phyloP scores from a whole-genome alignment of 495 filamentous ascomycete species.

The Penicillium steckii region DNA sequence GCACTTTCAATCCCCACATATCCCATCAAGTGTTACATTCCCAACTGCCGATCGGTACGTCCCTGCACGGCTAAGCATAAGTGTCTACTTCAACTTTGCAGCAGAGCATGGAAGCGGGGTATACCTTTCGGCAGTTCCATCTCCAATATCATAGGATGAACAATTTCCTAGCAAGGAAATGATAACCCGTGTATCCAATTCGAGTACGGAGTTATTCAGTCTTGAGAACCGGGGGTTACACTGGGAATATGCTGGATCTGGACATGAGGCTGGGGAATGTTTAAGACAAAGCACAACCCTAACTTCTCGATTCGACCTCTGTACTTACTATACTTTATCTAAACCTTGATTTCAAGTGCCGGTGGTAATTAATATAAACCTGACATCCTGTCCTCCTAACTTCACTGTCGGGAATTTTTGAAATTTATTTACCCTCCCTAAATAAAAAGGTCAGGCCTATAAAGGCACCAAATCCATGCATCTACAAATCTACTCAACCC shows the following conservation, averaged over 20 bases:
- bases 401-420: too few species aligned
- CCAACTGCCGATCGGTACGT: conserved; percentile 13
- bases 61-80: neutral
- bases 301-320: too few species aligned
- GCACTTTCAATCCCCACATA: conserved; percentile 1
- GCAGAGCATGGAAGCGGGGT: conserved; percentile 9
- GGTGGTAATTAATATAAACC: too few species aligned
- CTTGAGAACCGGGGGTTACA: conserved; percentile 5
- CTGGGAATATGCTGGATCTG: neutral
- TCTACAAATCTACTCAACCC: neutral
- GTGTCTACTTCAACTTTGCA: neutral
- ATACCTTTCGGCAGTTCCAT: neutral
- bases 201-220: neutral
- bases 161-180: neutral
- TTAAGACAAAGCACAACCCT: too few species aligned
- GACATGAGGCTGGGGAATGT: neutral
- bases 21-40: conserved; percentile 8
- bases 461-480: neutral
- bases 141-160: neutral
- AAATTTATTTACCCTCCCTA: too few species aligned
- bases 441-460: too few species aligned
- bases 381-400: too few species aligned
- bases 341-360: too few species aligned
- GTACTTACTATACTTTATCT: too few species aligned
- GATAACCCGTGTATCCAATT: neutral